Percentiles rank a stretch among this genome's conserved stretches.
Evolutionary conservation across 495 filamentous ascomycete genomes (phyloP).

Genomic region (Penicillium mononematosum): DNA sequence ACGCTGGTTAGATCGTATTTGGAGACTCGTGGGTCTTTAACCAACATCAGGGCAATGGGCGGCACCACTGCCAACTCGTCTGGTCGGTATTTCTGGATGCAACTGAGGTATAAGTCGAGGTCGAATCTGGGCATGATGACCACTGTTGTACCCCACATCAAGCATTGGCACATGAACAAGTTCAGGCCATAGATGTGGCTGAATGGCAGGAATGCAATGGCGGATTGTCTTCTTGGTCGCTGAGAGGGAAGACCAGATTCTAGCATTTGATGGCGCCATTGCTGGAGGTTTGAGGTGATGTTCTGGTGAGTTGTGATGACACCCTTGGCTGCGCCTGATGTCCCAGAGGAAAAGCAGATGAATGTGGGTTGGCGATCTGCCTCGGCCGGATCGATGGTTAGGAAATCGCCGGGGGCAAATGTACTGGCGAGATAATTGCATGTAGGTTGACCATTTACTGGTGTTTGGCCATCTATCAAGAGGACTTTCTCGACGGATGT

Average conservation of each 20-base stretch:
- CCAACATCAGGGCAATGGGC: conserved; percentile 70
- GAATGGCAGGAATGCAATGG: conserved; percentile 78
- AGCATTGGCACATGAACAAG: conserved; percentile 24
- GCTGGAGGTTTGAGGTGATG: conserved; percentile 62
- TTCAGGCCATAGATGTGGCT: conserved; percentile 77
- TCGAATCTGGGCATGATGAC: conserved; percentile 77
- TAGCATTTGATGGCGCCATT: conserved; percentile 23
- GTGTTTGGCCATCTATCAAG: conserved; percentile 15
- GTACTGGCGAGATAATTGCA: conserved; percentile 23
- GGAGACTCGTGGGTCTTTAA: conserved; percentile 62
- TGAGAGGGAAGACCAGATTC: conserved; percentile 15
- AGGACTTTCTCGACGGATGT: conserved; percentile 23
- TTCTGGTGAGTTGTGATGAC: conserved; percentile 75
- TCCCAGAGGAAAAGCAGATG: conserved; percentile 28
- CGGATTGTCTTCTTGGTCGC: conserved; percentile 50
- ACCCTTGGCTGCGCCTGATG: conserved; percentile 27
- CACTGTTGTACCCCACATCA: conserved; percentile 30
- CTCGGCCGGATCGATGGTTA: conserved; percentile 9
- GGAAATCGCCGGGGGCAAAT: conserved; percentile 13
- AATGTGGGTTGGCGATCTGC: conserved; percentile 15
- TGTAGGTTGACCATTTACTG: conserved; percentile 19
- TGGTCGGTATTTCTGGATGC: conserved; percentile 23
- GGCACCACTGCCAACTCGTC: conserved; percentile 52
- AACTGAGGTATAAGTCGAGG: conserved; percentile 44
- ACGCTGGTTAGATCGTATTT: conserved; percentile 72